Percentiles rank a stretch among this genome's conserved stretches.
Conservation (phyloP, 352 stramenopile genomes). For the Peronospora destructor region DNA sequence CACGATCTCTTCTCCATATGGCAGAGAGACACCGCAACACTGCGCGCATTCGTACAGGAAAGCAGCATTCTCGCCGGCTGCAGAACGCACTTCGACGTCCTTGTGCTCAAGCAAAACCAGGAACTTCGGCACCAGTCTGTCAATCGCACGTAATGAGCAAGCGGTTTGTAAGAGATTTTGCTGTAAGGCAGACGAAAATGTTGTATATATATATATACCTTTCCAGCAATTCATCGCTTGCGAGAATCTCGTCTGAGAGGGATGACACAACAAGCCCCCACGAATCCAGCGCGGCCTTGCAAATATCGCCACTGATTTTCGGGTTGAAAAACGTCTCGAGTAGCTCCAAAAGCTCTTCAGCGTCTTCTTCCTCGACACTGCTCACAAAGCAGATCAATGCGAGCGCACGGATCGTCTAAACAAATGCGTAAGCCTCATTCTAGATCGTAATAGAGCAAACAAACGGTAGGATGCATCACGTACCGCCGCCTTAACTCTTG, state of each 20-base stretch:
- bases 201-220: conserved; percentile 32
- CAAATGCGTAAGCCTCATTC: neutral
- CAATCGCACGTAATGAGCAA: conserved; percentile 1
- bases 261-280: conserved; percentile 71
- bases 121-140: conserved; percentile 64
- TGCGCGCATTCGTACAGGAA: conserved; percentile 68
- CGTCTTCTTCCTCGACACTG: conserved; percentile 73
- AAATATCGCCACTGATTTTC: conserved; percentile 60
- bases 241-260: conserved; percentile 46
- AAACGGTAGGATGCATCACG: conserved; percentile 3
- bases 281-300: conserved; percentile 51
- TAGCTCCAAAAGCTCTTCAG: conserved; percentile 49
- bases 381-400: conserved; percentile 72
- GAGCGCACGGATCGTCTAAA: conserved; percentile 59
- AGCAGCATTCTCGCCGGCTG: conserved; percentile 80
- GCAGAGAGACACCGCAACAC: conserved; percentile 39
- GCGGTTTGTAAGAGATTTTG: conserved; percentile 1
- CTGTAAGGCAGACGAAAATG: neutral
- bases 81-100: conserved; percentile 75
- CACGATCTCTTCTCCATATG: conserved; percentile 62
- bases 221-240: conserved; percentile 47
- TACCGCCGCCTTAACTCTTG: conserved; percentile 63
- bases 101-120: conserved; percentile 64
- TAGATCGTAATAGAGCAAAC: neutral
- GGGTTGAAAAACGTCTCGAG: conserved; percentile 65